phyloP scores from a whole-genome alignment of 192 early-diverging fungal genomes.

The Haplosporangium gracile region DNA sequence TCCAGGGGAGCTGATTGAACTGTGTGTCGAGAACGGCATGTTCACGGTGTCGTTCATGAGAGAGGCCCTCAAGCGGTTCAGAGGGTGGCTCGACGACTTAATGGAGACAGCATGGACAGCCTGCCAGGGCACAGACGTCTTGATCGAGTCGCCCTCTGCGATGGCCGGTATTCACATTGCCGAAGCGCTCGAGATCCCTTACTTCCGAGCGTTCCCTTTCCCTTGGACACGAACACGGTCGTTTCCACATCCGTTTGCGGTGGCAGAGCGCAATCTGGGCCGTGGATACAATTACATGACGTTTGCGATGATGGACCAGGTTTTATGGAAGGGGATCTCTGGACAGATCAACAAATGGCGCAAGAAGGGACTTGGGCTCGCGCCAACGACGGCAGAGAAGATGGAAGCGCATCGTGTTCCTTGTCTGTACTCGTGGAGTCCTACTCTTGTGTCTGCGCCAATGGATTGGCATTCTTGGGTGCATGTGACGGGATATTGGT shows the following conservation, averaged over 20 bases:
- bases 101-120: constrained; percentile 66
- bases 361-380: constrained; percentile 53
- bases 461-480: constrained; percentile 75
- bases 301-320: constrained; percentile 73
- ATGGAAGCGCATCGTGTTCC: constrained; percentile 63
- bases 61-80: constrained; percentile 68
- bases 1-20: constrained; percentile 32
- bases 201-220: constrained; percentile 78
- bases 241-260: constrained; percentile 77
- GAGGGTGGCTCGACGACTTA: constrained; percentile 71
- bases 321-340: constrained; percentile 72
- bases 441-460: constrained; percentile 65
- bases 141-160: constrained; percentile 74
- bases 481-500: constrained; percentile 78
- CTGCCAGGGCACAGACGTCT: constrained; percentile 70
- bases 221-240: constrained; percentile 77
- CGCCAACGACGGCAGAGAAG: constrained; percentile 58
- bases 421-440: constrained; percentile 70
- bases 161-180: constrained; percentile 77
- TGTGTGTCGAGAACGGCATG: constrained; percentile 78
- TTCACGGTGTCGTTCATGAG: constrained; percentile 70
- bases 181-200: constrained; percentile 69
- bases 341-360: constrained; percentile 68
- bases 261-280: constrained; percentile 58
- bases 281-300: constrained; percentile 71